phyloP scores from a whole-genome alignment of 2,329 filamentous ascomycete genomes.

The Nannizziopsis barbatae region DNA sequence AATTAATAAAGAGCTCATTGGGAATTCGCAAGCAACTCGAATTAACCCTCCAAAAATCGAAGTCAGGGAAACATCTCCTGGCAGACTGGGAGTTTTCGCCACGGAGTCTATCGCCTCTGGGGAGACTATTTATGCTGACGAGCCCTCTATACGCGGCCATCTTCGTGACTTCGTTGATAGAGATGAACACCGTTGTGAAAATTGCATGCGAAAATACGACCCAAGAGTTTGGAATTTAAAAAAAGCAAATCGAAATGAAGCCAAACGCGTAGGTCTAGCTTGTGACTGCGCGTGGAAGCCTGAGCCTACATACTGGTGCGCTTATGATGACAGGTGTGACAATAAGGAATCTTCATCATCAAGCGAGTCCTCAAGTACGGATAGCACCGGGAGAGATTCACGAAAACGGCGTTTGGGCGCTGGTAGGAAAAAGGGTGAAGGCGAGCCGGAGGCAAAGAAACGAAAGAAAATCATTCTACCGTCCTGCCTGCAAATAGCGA shows the following conservation, averaged over 20 bases:
- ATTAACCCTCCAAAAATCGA: slow-evolving; percentile 10
- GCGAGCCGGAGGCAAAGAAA: slow-evolving; percentile 6
- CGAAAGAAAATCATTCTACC: not conserved
- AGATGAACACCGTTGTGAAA: slow-evolving; percentile 20
- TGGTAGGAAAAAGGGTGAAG: not conserved
- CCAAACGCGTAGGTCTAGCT: not conserved
- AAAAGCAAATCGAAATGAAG: not conserved
- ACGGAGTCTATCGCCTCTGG: slow-evolving; percentile 19
- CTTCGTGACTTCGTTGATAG: slow-evolving; percentile 16
- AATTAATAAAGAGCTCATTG: slow-evolving; percentile 21
- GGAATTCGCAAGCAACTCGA: slow-evolving; percentile 13
- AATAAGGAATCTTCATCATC: not conserved
- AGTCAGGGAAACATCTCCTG: not conserved
- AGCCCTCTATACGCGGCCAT: slow-evolving; percentile 28
- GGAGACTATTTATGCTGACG: slow-evolving; percentile 24
- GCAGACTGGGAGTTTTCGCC: slow-evolving; percentile 23
- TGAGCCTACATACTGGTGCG: slow-evolving; percentile 10
- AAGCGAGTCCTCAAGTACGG: not conserved
- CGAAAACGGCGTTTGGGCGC: not conserved
- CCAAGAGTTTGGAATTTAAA: not conserved
- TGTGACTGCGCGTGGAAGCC: slow-evolving; percentile 6
- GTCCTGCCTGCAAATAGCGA: slow-evolving; percentile 22
- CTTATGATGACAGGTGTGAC: not conserved
- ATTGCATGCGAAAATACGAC: slow-evolving; percentile 17
- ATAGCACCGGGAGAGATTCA: not conserved